Percentiles rank a stretch among this genome's conserved stretches.
Conservation (phyloP, 345 rosid species). For the Heritiera fomes region DNA sequence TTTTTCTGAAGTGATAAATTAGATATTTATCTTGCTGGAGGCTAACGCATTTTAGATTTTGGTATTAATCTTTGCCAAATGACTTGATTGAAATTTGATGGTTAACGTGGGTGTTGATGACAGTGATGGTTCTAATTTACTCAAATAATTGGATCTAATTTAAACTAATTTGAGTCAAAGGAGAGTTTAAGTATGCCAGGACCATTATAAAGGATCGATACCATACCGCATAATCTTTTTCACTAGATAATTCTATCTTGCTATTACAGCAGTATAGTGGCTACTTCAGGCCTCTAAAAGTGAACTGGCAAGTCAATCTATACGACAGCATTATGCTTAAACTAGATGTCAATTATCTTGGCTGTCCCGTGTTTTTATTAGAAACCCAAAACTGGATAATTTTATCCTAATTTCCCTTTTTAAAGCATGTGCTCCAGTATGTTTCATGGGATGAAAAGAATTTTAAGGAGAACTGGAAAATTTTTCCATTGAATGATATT, state of each 20-base stretch:
- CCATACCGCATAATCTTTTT: not conserved
- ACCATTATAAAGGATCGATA: not conserved
- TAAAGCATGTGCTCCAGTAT: not conserved
- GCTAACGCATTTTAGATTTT: not conserved
- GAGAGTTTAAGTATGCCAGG: not conserved
- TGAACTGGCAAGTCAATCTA: too few relatives aligned
- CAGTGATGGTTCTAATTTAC: not conserved
- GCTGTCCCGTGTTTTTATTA: not conserved
- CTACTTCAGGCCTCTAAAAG: not conserved
- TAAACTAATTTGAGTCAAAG: not conserved
- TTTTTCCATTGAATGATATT: not conserved
- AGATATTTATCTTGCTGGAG: not conserved
- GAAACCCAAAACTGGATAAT: too few relatives aligned
- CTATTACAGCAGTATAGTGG: not conserved
- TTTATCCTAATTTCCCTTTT: too few relatives aligned
- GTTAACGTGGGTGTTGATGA: not conserved
- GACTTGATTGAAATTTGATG: not conserved
- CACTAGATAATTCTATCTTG: not conserved
- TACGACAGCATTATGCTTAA: not conserved
- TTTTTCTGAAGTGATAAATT: not conserved
- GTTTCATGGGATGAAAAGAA: not conserved
- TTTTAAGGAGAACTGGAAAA: not conserved
- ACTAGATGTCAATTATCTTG: not conserved
- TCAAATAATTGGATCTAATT: not conserved
- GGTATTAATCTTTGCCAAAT: not conserved